These are phyloP conservation scores for Hebeloma cylindrosporum DNA, from an alignment of 768 basidiomycete genomes.

Conservation along the genomic window DNA sequence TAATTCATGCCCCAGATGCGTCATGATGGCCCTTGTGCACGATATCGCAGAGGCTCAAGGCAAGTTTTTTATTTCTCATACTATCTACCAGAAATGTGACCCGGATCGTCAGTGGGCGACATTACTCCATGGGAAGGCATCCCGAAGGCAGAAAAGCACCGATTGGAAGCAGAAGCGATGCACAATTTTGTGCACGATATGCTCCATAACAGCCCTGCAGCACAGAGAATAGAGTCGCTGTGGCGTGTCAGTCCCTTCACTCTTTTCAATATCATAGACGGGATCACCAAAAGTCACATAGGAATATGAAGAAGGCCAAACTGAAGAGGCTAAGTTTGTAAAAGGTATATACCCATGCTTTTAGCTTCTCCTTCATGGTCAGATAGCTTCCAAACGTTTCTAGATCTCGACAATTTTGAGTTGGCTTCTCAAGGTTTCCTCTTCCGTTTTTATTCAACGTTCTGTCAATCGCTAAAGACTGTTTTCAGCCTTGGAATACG, in stretches of 20 bases:
- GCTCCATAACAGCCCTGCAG: conserved; percentile 74
- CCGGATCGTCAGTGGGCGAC: conserved; percentile 68
- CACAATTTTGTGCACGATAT: conserved; percentile 85
- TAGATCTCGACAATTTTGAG: conserved; percentile 85
- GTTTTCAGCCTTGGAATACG: conserved; percentile 69
- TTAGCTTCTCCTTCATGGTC: neutral
- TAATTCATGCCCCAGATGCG: conserved; percentile 50
- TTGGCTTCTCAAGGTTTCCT: conserved; percentile 80
- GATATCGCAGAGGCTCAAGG: conserved; percentile 96
- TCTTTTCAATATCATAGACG: neutral
- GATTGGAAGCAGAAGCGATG: conserved; percentile 87
- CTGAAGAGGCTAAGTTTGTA: conserved; percentile 79
- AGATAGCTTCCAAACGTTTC: neutral
- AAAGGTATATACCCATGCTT: conserved; percentile 51
- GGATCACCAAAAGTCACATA: conserved; percentile 26
- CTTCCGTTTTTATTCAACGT: neutral
- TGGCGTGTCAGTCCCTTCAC: conserved; percentile 58
- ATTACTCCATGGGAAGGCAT: conserved; percentile 91
- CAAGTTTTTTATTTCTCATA: conserved; percentile 17
- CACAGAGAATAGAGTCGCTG: conserved; percentile 62
- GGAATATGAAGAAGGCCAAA: conserved; percentile 82
- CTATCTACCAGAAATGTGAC: neutral
- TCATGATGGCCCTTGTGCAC: conserved; percentile 90
- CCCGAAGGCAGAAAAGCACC: conserved; percentile 73
- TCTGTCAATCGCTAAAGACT: neutral